Evolutionary conservation across 2,329 filamentous ascomycete species (phyloP).

Genomic region (Apiospora phragmitis): DNA sequence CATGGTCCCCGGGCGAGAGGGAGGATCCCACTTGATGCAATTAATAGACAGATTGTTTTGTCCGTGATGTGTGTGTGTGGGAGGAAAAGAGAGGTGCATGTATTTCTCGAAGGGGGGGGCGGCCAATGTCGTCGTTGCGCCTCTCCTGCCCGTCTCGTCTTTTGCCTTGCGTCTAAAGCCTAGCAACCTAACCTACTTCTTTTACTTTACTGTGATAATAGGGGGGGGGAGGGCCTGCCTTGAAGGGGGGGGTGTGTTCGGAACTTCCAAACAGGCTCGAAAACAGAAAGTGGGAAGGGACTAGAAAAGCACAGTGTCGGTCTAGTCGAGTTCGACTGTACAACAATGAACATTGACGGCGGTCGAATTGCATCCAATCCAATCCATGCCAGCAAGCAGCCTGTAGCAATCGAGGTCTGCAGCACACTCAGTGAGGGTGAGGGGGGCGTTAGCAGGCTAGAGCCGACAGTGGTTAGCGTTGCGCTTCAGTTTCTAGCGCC

Average conservation of each 20-base stretch:
- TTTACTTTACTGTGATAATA: slow-evolving; percentile 7
- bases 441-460: not conserved
- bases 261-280: not conserved
- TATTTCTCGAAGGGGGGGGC: not conserved
- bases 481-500: not conserved
- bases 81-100: not conserved
- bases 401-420: not conserved
- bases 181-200: slow-evolving; percentile 3
- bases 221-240: not conserved
- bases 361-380: not conserved
- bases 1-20: not conserved
- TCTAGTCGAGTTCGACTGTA: not conserved
- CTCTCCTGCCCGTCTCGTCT: not conserved
- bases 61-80: slow-evolving; percentile 1
- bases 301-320: not conserved
- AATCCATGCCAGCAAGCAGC: not conserved
- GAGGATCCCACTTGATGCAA: slow-evolving; percentile 3
- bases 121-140: slow-evolving; percentile 3
- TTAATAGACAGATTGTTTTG: not conserved
- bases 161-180: slow-evolving; percentile 6
- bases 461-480: slow-evolving; percentile 5
- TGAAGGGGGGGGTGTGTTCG: not conserved
- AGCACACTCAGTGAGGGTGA: not conserved
- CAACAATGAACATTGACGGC: not conserved
- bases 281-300: not conserved